Conservation (phyloP, 148 eudicot genomes). For the Vaccinium myrtillus region DNA sequence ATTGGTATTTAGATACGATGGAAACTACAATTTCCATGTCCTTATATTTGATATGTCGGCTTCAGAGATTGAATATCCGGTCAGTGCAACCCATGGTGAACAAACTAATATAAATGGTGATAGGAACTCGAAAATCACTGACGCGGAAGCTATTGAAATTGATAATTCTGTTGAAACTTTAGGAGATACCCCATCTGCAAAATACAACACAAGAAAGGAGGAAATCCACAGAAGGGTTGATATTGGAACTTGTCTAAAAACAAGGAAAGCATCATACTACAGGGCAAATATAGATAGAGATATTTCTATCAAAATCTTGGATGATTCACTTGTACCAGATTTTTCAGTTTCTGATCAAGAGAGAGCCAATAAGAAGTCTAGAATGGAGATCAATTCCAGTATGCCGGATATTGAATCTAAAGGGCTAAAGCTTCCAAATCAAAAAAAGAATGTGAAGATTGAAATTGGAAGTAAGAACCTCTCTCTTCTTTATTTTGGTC, state of each 20-base stretch:
- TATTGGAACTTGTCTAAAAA: not conserved
- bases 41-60: constrained; percentile 35
- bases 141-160: not conserved
- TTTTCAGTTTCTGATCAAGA: not conserved
- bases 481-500: too few relatives aligned
- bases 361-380: not conserved
- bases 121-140: not conserved
- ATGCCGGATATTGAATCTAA: not conserved
- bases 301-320: not conserved
- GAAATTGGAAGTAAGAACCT: not conserved
- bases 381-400: not conserved
- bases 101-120: not conserved
- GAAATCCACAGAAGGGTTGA: not conserved
- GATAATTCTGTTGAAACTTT: not conserved
- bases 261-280: not conserved
- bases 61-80: constrained; percentile 41
- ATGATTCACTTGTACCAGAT: not conserved
- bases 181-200: not conserved
- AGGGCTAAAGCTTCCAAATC: not conserved
- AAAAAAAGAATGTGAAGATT: not conserved
- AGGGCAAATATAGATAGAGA: not conserved
- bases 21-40: constrained; percentile 31
- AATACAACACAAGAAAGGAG: not conserved
- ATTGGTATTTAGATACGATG: constrained; percentile 33
- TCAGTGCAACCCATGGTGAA: not conserved